Evolutionary conservation across 2,329 filamentous ascomycete species (phyloP).

Genomic region (Exophiala phaeomuriformis): DNA sequence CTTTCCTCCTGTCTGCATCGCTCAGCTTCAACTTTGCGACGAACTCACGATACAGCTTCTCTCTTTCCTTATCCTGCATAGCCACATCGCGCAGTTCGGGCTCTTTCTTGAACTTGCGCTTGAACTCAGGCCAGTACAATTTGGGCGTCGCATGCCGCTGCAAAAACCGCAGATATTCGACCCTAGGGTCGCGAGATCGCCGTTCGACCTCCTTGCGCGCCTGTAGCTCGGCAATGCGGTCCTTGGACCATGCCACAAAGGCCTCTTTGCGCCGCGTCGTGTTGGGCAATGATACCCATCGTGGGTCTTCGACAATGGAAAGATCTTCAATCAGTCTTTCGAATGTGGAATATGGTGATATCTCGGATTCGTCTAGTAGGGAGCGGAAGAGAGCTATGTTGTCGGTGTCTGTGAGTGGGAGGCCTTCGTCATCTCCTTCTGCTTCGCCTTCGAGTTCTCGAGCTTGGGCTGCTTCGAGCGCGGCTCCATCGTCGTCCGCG

Average conservation of each 20-base stretch:
- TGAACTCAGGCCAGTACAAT: slow-evolving; percentile 96
- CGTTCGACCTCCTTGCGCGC: slow-evolving; percentile 53
- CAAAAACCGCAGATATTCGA: slow-evolving; percentile 75
- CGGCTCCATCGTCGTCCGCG: slow-evolving; percentile 67
- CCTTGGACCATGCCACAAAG: slow-evolving; percentile 76
- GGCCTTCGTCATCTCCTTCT: slow-evolving; percentile 64
- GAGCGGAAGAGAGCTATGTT: slow-evolving; percentile 73
- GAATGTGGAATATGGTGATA: slow-evolving; percentile 87
- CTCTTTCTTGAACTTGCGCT: slow-evolving; percentile 80
- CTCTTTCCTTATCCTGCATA: slow-evolving; percentile 43
- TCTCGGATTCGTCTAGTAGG: slow-evolving; percentile 69
- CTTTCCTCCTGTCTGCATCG: slow-evolving; percentile 41
- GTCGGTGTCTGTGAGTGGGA: slow-evolving; percentile 67
- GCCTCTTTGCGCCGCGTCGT: slow-evolving; percentile 75
- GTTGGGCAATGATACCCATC: slow-evolving; percentile 75
- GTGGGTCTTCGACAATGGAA: slow-evolving; percentile 71
- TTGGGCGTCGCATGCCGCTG: slow-evolving; percentile 78
- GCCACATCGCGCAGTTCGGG: slow-evolving; percentile 55
- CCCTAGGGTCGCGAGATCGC: slow-evolving; percentile 56
- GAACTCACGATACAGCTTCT: slow-evolving; percentile 44
- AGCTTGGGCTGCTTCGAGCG: slow-evolving; percentile 51
- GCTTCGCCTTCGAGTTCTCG: slow-evolving; percentile 45
- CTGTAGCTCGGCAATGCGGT: slow-evolving; percentile 65
- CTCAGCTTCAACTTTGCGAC: slow-evolving; percentile 41
- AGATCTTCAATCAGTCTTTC: slow-evolving; percentile 80